Evolutionary conservation across 2,329 filamentous ascomycete species (phyloP), one percentile per base, ranked within the genome.

Genomic region (Hymenotorrendiella dingleyae): DNA sequence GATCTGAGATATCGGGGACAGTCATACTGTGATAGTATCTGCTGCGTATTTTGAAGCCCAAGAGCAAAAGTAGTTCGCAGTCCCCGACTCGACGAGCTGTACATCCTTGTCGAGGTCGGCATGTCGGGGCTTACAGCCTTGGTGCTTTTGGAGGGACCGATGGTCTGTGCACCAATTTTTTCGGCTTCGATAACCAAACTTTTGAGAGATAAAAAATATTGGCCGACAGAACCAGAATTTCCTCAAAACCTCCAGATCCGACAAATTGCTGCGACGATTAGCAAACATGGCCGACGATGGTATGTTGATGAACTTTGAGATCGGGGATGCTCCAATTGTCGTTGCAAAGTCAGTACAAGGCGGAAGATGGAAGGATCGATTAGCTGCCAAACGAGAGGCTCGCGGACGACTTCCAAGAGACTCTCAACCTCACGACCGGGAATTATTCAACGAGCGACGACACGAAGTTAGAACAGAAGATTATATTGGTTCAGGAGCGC

Each of bases 281-380:
- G 46, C 50, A 56, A 45, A 29, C 39, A 96, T 97, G 90, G 86
- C 86, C 39, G 90, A 97, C 70, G 86, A 94, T 80, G 89, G 89
- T 54, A 85, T 98, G 79, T 76, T 96, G 44, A 72, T 97, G 61
- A 97, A 97, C 58, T 96, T 97, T 62, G 82, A 88, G 56, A 70
- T 95, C 44, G 76, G 78, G 21, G 80, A 86, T 47, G 75, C 70
- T 14, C 75, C 84, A 10, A 62, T 86, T 41, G 74, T 81, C 47
- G 68, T 76, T 41, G 80, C 73, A 54, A 67, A 71, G 3, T 74
- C 69, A 42, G 86, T 94, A 64, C 93, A 85, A 62, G 93, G 93
- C 54, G 93, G 93, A n/a, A 78, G 80, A 56, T 98, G 93, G 93
- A 84, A 86, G 60, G 90, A 95, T 62, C 78, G 93, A 49, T 74